Base-by-base conservation (phyloP, 2,329 filamentous ascomycete species). In the Septoria petroselini region DNA sequence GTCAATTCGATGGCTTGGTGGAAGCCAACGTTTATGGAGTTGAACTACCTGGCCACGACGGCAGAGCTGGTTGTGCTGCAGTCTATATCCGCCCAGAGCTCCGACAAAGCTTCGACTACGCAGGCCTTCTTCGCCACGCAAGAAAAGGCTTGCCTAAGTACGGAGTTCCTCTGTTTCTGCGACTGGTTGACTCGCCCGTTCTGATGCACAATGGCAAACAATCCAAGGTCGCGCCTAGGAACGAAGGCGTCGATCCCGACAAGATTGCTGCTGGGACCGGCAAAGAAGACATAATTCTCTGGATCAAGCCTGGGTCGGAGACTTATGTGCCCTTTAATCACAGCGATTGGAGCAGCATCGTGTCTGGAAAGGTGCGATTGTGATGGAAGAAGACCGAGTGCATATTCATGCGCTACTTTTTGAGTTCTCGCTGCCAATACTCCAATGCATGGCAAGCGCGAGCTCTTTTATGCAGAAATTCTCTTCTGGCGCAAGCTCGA, bases 11-110 rank as follows among this genome's bases (percentile, higher is more conserved):
- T 0, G 73, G 74, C 1, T 76, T 95, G n/a, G 72, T 77, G 19
- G 89, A 95, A 71, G 85, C 86, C 25, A 94, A 94, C 61, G 89
- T 95, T 9, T 95, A 94, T 62, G 89, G 89, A 31, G 86, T 95
- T 2, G 68, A 81, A 34, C 70, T 95, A 6, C 88, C 89, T 0
- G 77, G 86, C 57, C 88, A 94, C 63, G 89, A 95, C 62, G 89
- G 89, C 15, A 78, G 88, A 21, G 88, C 88, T 0, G 90, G 90
- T 2, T 95, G 90, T 61, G 89, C 84, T 0, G 85, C 87, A 5
- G 67, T 85, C 27, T 79, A 73, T 56, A 75, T 88, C 39, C 75
- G 76, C 3, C 73, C 77, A 1, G 70, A 68, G 1, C 66, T 71
- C 1, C 71, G 71, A 23, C 63, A 68, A 0, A 66, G 54, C 0